Evolutionary conservation across 345 rosid species (phyloP).

Genomic region (Boechera stricta): DNA sequence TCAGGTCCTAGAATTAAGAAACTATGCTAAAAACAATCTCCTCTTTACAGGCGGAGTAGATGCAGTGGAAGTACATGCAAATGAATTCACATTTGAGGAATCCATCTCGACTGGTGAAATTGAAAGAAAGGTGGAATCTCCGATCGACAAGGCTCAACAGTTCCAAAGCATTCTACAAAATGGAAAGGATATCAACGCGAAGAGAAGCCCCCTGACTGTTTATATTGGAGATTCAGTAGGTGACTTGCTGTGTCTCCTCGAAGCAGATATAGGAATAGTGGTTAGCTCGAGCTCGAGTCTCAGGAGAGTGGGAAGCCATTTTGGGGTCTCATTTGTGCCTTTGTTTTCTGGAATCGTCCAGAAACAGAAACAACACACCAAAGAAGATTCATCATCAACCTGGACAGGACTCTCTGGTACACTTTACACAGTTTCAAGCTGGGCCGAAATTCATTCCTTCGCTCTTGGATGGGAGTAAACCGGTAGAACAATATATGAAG

Average conservation of each 20-base stretch:
- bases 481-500: constrained; percentile 10
- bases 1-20: neutral
- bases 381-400: constrained; percentile 51
- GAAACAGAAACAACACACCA: constrained; percentile 65
- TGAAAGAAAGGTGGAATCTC: constrained; percentile 69
- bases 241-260: constrained; percentile 89
- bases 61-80: constrained; percentile 70
- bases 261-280: constrained; percentile 94
- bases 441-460: constrained; percentile 95
- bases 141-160: constrained; percentile 71
- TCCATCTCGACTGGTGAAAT: constrained; percentile 85
- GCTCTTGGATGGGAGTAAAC: constrained; percentile 77
- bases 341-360: constrained; percentile 68
- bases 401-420: constrained; percentile 82
- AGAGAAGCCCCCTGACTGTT: constrained; percentile 57
- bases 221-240: constrained; percentile 93
- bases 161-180: constrained; percentile 57
- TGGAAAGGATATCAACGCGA: constrained; percentile 38
- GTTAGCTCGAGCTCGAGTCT: constrained; percentile 83
- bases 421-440: constrained; percentile 82
- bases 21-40: constrained; percentile 22
- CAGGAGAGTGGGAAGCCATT: constrained; percentile 76
- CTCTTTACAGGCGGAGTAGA: constrained; percentile 60
- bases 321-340: constrained; percentile 88
- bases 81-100: constrained; percentile 71